A percentile compares a stretch with the other conserved stretches of the same genome.
Evolutionary conservation across 2,329 filamentous ascomycete species (phyloP).

Genomic region (Alternaria postmessia): DNA sequence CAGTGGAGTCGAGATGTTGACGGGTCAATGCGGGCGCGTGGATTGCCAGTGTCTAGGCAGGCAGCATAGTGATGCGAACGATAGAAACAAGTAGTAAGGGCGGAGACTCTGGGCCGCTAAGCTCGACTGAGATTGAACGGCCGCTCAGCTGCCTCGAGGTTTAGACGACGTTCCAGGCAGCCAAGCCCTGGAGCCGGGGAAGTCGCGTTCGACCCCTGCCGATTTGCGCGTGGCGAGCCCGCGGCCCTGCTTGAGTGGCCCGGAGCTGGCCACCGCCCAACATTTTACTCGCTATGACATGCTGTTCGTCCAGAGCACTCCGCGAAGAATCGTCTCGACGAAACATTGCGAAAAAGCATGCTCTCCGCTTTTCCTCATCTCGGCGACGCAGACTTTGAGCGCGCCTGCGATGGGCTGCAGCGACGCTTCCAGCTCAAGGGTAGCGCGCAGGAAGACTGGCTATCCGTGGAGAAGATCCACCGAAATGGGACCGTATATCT

Average conservation of each 20-base stretch:
- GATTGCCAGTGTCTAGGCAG: slow-evolving; percentile 26
- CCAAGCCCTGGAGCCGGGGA: slow-evolving; percentile 21
- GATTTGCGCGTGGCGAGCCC: neutral
- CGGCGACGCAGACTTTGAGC: slow-evolving; percentile 36
- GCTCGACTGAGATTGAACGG: slow-evolving; percentile 9
- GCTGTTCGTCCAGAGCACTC: neutral
- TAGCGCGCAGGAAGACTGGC: slow-evolving; percentile 34
- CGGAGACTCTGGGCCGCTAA: slow-evolving; percentile 28
- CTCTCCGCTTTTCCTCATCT: slow-evolving; percentile 41
- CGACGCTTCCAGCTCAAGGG: slow-evolving; percentile 21
- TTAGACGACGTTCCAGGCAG: slow-evolving; percentile 22
- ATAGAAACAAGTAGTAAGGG: slow-evolving; percentile 20
- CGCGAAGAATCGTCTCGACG: neutral
- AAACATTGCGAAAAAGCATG: neutral
- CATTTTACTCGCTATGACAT: neutral
- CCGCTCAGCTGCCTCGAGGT: slow-evolving; percentile 28
- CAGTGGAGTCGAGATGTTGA: slow-evolving; percentile 26
- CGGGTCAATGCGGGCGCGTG: slow-evolving; percentile 31
- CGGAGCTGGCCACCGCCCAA: neutral
- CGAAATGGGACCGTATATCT: slow-evolving; percentile 25
- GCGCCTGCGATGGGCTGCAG: slow-evolving; percentile 34
- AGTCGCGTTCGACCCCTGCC: slow-evolving; percentile 3
- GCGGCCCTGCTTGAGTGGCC: slow-evolving; percentile 3
- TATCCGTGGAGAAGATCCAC: slow-evolving; percentile 28
- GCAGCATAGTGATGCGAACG: slow-evolving; percentile 30